Base-by-base conservation (phyloP, 2,329 filamentous ascomycete genomes). In the Ceratocystis huliohia region DNA sequence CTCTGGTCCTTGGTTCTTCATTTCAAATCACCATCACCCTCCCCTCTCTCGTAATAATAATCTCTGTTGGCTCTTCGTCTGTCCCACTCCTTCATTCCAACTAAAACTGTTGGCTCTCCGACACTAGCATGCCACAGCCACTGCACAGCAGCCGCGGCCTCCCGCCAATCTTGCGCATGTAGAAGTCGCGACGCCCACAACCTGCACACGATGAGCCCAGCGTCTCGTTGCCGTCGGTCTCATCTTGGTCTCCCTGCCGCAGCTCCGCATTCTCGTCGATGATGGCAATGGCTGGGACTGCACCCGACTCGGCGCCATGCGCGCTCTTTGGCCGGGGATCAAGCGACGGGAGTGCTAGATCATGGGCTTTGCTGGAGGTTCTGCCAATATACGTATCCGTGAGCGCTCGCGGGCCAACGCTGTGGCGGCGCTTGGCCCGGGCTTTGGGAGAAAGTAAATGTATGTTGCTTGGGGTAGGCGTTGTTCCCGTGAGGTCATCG, bases 161-260 rank as follows among this genome's bases (percentile, higher is more conserved):
- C 20, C 63, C 63, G 22, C 63, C 48, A 41, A 65, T 56, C 28
- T 65, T 65, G 37, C 63, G 63, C 48, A 57, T 56, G 15, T 56
- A 56, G n/a, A 65, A 65, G n/a, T 65, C 50, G 1, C 48, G n/a
- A 41, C 50, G 63, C n/a, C 63, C 63, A 57, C 63, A 65, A 4
- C 63, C 63, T 10, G 63, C 63, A 65, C 63, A 65, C 20, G 50
- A 65, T 20, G 63, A 44, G 1, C 48, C 63, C 10, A 46, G 28
- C 13, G 45, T 37, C 20, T 63, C 61, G 17, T 48, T 63, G 22
- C 41, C 61, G 6, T 50, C 61, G 15, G 61, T 48, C 5, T 63
- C 44, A 4, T 63, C 61, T 13, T 28, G 5, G 37, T 41, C 37
- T 7, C 22, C 41, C 37, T 48, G 25, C 44, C 15, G 61, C 41